Evolutionary conservation across 2,329 filamentous ascomycete species (phyloP), one percentile per base, ranked within the genome.

Genomic region (Bisporella sp.): DNA sequence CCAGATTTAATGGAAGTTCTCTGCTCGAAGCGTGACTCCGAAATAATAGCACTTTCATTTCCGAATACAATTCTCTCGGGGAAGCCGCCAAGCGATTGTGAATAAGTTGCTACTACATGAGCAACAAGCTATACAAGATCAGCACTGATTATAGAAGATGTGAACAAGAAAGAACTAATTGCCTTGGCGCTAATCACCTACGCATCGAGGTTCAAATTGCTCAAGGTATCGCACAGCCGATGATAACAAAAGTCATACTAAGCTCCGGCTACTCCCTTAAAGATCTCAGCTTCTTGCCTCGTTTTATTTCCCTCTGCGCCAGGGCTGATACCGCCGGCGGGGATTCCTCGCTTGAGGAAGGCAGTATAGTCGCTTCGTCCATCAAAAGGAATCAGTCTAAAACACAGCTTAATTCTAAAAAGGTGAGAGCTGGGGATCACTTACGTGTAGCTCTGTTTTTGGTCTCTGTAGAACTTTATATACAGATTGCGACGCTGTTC

Each of bases 231-330:
- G 54, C 78, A 79, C 31, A 81, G 69, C 65, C 81, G 72, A 62
- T 84, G 77, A 62, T 82, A 81, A 70, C 77, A 78, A 28, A 73
- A 70, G 58, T 84, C 75, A 54, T 78, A 77, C 71, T 74, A 75
- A 31, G 73, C 68, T 29, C 78, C 85, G 0, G 80, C 82, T 53
- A 73, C 70, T 41, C 87, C 87, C 11, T 87, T 86, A 64, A 88
- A 91, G 67, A 81, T 68, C 35, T 69, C 71, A 1, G 50, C 51
- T 62, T 90, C 83, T 31, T 80, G 74, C 45, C 75, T 68, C 0
- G 84, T 88, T 77, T 89, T 91, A 69, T 87, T 66, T 11, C 78
- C 84, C 67, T 91, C 87, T 1, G 87, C 87, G 37, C 87, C 87
- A 1, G 85, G 88, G 49, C 85, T 85, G 51, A 91, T 79, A 30